Conservation (phyloP, 495 filamentous ascomycete genomes). For the Penicillium parvum region DNA sequence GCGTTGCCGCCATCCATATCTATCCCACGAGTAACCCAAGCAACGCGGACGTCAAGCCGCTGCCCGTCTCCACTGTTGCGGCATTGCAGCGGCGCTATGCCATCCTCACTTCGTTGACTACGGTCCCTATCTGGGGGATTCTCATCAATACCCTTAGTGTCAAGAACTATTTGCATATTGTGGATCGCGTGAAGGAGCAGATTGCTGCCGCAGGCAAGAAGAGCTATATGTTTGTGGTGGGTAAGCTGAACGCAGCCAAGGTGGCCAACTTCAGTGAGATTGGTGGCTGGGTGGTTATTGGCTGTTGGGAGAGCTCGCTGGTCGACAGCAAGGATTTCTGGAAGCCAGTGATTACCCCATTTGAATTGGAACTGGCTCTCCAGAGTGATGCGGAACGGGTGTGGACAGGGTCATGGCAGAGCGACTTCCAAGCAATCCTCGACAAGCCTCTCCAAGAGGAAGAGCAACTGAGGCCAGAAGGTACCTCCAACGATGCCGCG, state of each 20-base stretch:
- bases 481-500: conserved; percentile 17
- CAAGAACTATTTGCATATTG: conserved; percentile 78
- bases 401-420: conserved; percentile 74
- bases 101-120: conserved; percentile 74
- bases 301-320: conserved; percentile 94
- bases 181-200: conserved; percentile 62
- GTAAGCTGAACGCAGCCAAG: conserved; percentile 93
- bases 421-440: conserved; percentile 61
- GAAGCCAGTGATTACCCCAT: conserved; percentile 85
- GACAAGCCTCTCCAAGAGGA: conserved; percentile 27
- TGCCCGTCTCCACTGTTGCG: conserved; percentile 47
- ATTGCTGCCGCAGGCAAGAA: conserved; percentile 83
- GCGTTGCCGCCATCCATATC: conserved; percentile 73
- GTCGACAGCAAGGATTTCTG: conserved; percentile 83
- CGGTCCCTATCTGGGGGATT: conserved; percentile 81
- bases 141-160: conserved; percentile 93
- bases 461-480: conserved; percentile 17
- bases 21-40: conserved; percentile 53
- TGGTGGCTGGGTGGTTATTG: conserved; percentile 94
- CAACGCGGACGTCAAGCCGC: conserved; percentile 33
- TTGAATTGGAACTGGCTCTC: conserved; percentile 76
- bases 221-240: conserved; percentile 91
- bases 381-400: conserved; percentile 63
- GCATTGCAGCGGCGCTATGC: conserved; percentile 83
- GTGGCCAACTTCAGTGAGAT: conserved; percentile 94